phyloP scores from a whole-genome alignment of 108 stramenopile species.

The Mayamaea pseudoterrestris region DNA sequence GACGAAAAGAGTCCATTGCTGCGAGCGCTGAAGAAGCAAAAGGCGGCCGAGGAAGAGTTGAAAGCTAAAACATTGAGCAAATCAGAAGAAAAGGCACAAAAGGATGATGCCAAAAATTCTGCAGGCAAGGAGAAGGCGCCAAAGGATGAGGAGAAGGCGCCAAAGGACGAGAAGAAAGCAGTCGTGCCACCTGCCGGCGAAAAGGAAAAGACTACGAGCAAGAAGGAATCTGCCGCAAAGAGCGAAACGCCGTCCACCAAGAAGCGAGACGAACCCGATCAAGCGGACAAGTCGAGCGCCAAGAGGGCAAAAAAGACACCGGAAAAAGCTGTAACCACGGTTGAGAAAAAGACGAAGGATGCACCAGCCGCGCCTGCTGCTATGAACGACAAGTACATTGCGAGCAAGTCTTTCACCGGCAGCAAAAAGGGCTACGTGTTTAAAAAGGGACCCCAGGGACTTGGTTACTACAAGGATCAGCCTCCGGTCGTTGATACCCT shows the following conservation, averaged over 20 bases:
- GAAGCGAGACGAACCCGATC: not conserved
- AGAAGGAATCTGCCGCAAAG: too few species aligned
- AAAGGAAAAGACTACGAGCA: too few species aligned
- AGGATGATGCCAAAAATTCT: constrained; percentile 3
- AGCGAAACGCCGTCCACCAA: too few species aligned
- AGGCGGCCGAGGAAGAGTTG: constrained; percentile 7
- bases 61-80: constrained; percentile 9
- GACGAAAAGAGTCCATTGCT: constrained; percentile 42
- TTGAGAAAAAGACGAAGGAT: constrained; percentile 8
- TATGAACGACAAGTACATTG: constrained; percentile 44
- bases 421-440: constrained; percentile 72
- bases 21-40: constrained; percentile 71
- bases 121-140: constrained; percentile 4
- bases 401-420: constrained; percentile 57
- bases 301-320: not conserved
- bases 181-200: not conserved
- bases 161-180: constrained; percentile 3
- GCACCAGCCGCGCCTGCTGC: constrained; percentile 7
- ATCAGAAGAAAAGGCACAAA: constrained; percentile 5
- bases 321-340: not conserved
- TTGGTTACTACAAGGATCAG: constrained; percentile 72
- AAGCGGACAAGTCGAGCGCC: not conserved
- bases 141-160: constrained; percentile 13
- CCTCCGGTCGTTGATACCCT: constrained; percentile 51
- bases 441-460: constrained; percentile 41